Conservation (phyloP, 768 basidiomycete genomes). For the Tulasnella sp. region DNA sequence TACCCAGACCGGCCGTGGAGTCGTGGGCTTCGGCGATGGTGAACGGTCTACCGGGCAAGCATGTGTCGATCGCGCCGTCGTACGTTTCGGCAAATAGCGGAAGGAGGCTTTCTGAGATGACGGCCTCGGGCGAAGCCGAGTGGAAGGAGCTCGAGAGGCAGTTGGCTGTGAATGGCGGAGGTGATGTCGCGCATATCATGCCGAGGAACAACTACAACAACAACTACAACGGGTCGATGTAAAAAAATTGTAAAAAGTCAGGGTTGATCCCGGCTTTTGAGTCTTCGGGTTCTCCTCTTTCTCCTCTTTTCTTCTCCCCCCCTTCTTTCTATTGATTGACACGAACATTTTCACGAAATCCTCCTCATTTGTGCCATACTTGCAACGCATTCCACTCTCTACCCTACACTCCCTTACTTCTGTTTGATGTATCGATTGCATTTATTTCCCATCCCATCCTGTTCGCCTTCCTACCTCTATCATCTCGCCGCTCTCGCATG, state of each 20-base stretch:
- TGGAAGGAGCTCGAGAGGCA: constrained; percentile 12
- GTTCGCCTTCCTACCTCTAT: too few relatives aligned
- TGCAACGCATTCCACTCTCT: background rate
- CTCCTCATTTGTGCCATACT: background rate
- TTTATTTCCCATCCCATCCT: background rate
- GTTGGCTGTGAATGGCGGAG: background rate
- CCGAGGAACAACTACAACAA: background rate
- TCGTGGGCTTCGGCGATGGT: background rate
- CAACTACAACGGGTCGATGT: too few relatives aligned
- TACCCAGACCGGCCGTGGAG: constrained; percentile 1
- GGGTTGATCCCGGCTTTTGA: background rate
- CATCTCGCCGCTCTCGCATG: too few relatives aligned
- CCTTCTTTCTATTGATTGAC: background rate
- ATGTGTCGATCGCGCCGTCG: background rate
- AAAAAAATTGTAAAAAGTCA: background rate
- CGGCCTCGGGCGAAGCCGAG: background rate
- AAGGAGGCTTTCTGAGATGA: constrained; percentile 1
- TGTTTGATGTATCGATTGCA: background rate
- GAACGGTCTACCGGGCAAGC: background rate
- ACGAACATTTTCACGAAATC: background rate
- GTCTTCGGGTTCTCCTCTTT: background rate
- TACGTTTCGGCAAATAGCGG: constrained; percentile 4
- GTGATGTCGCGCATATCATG: background rate
- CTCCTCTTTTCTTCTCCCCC: background rate
- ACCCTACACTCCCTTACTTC: background rate